Evolutionary conservation across 2,329 filamentous ascomycete genomes (phyloP).

Genomic region (Tolypocladium nubicola): DNA sequence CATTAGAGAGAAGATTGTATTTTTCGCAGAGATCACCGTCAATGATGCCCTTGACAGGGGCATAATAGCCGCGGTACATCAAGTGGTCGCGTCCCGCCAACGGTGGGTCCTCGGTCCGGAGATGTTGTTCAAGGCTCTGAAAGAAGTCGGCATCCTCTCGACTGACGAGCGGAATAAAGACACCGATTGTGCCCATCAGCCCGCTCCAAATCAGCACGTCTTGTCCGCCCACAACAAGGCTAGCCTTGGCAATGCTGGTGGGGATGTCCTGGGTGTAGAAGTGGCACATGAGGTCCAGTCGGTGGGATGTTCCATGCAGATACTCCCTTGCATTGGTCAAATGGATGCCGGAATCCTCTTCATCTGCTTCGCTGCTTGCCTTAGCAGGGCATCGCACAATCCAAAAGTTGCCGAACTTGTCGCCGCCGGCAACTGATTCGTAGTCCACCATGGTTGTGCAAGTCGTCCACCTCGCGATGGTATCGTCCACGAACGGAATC

Average conservation of each 20-base stretch:
- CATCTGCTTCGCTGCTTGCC: slow-evolving; percentile 80
- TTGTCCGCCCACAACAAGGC: slow-evolving; percentile 81
- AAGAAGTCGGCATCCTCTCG: slow-evolving; percentile 97
- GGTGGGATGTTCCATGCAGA: slow-evolving; percentile 78
- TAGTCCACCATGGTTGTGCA: slow-evolving; percentile 94
- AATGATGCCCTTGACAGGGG: slow-evolving; percentile 90
- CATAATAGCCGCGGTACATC: slow-evolving; percentile 92
- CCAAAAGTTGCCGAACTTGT: slow-evolving; percentile 97
- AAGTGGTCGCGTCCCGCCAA: slow-evolving; percentile 89
- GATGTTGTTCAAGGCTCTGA: slow-evolving; percentile 80
- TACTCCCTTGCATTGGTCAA: slow-evolving; percentile 86
- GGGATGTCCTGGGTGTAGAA: slow-evolving; percentile 89
- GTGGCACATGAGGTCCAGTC: slow-evolving; percentile 76
- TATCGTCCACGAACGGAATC: slow-evolving; percentile 89
- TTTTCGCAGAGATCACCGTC: slow-evolving; percentile 95
- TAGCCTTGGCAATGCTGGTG: slow-evolving; percentile 79
- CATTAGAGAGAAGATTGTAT: slow-evolving; percentile 70
- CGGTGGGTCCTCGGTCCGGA: slow-evolving; percentile 78
- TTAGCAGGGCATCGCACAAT: slow-evolving; percentile 80
- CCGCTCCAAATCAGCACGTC: slow-evolving; percentile 91
- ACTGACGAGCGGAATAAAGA: slow-evolving; percentile 82
- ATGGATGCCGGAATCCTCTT: slow-evolving; percentile 82
- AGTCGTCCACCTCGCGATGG: slow-evolving; percentile 81
- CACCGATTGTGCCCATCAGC: slow-evolving; percentile 86
- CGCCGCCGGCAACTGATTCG: slow-evolving; percentile 85